Evolutionary conservation across 257 asterid genomes (phyloP).

Genomic region (Leptodermis oblonga): DNA sequence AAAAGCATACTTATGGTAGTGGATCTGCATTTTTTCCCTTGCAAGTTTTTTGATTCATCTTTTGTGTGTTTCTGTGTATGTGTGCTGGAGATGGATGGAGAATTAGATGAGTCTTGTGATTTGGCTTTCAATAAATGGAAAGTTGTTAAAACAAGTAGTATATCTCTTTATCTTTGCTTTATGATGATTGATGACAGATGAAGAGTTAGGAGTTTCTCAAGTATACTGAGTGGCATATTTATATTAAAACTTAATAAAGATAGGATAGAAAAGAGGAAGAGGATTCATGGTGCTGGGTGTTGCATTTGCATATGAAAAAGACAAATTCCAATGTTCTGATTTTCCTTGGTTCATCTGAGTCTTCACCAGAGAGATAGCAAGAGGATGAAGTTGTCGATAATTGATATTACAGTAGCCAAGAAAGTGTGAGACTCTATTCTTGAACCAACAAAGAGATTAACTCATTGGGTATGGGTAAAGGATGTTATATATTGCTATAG

Average conservation of each 20-base stretch:
- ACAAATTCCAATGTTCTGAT: too few species aligned
- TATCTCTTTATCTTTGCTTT: constrained; percentile 25
- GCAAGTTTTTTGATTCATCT: constrained; percentile 20
- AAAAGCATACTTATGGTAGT: constrained; percentile 43
- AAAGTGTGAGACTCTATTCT: too few species aligned
- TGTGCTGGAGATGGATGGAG: constrained; percentile 13
- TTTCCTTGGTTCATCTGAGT: too few species aligned
- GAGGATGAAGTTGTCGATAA: too few species aligned
- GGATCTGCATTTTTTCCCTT: constrained; percentile 42
- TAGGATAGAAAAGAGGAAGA: neutral
- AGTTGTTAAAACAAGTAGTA: constrained; percentile 6
- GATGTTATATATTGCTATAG: too few species aligned
- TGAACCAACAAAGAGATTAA: too few species aligned
- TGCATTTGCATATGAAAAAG: constrained; percentile 1
- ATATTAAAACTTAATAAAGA: neutral
- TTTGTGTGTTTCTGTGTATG: neutral
- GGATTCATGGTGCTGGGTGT: neutral
- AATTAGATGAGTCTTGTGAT: constrained; percentile 21
- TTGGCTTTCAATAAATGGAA: constrained; percentile 33
- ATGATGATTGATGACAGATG: neutral
- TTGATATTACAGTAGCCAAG: too few species aligned
- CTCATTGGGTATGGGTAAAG: too few species aligned
- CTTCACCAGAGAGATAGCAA: too few species aligned
- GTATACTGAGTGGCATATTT: neutral
- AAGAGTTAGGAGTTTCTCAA: constrained; percentile 7